These are phyloP conservation scores for Sugiyamaella novakii DNA, from an alignment of 1,139 yeast species.

Conservation along the genomic window DNA sequence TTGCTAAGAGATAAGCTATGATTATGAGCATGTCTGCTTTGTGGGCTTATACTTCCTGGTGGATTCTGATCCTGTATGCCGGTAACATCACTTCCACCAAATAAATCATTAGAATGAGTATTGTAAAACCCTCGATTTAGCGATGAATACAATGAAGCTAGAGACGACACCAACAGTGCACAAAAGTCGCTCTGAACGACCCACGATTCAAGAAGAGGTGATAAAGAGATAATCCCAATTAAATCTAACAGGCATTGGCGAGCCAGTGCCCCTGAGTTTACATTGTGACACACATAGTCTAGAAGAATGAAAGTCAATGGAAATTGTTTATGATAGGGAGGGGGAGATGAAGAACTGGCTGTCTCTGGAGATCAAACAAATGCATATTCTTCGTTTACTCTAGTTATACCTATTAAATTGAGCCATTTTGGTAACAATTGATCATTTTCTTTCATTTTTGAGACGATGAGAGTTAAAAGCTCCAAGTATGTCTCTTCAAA, in stretches of 20 bases:
- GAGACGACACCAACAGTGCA: conserved; percentile 39
- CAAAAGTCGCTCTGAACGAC: conserved; percentile 37
- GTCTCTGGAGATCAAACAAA: conserved; percentile 7
- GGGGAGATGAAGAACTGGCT: conserved; percentile 11
- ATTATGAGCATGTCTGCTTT: neutral
- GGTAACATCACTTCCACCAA: neutral
- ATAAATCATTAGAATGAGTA: conserved; percentile 4
- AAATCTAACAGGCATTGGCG: conserved; percentile 39
- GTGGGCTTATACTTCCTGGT: neutral
- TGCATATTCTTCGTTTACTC: conserved; percentile 11
- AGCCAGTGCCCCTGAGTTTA: conserved; percentile 37
- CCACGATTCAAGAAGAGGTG: conserved; percentile 35
- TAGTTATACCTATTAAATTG: conserved; percentile 8
- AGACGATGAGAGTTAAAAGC: conserved; percentile 29
- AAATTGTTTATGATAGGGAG: conserved; percentile 26
- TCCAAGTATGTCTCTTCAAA: conserved; percentile 28
- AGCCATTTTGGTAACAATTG: conserved; percentile 30
- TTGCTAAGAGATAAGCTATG: conserved; percentile 11
- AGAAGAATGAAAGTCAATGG: conserved; percentile 37
- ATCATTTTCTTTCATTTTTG: conserved; percentile 28
- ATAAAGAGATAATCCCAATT: conserved; percentile 33
- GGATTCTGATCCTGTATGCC: neutral
- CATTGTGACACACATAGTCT: conserved; percentile 37
- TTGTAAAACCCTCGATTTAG: conserved; percentile 23
- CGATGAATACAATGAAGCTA: conserved; percentile 40